Conservation (phyloP, 2,329 filamentous ascomycete genomes). For the Scleromitrula shiraiana region DNA sequence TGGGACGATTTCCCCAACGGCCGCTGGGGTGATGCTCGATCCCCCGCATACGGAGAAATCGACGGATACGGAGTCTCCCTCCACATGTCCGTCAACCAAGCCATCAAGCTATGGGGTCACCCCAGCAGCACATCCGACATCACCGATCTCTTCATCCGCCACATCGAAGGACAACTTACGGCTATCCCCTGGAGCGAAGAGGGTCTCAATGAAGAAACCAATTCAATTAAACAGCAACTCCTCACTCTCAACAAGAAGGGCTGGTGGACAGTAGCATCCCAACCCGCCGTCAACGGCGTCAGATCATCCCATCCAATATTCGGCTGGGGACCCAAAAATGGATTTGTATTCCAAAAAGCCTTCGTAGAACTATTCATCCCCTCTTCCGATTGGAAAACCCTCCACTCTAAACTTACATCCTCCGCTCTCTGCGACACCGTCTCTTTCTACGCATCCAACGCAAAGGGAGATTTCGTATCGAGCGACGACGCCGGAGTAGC, state of each 20-base stretch:
- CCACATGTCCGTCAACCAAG: slow-evolving; percentile 80
- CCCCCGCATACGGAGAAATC: slow-evolving; percentile 90
- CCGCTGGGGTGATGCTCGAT: slow-evolving; percentile 86
- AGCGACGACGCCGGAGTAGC: slow-evolving; percentile 40
- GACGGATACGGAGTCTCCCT: slow-evolving; percentile 97
- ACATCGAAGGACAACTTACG: slow-evolving; percentile 69
- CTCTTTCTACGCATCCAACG: slow-evolving; percentile 83
- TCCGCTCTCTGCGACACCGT: slow-evolving; percentile 54
- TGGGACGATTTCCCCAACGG: slow-evolving; percentile 99
- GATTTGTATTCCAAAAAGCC: slow-evolving; percentile 96
- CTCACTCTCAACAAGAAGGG: slow-evolving; percentile 69
- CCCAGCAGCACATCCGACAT: slow-evolving; percentile 66
- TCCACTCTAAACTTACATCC: slow-evolving; percentile 56
- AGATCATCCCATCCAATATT: slow-evolving; percentile 70
- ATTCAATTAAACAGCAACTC: slow-evolving; percentile 68
- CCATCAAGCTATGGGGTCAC: slow-evolving; percentile 76
- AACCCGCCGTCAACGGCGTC: slow-evolving; percentile 85
- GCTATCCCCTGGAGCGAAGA: slow-evolving; percentile 95
- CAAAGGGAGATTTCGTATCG: slow-evolving; percentile 67
- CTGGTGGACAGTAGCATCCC: slow-evolving; percentile 95
- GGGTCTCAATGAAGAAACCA: slow-evolving; percentile 74
- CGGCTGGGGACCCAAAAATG: slow-evolving; percentile 87
- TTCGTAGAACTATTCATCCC: slow-evolving; percentile 97
- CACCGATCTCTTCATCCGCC: slow-evolving; percentile 68
- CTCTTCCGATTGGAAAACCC: slow-evolving; percentile 56